Base-by-base conservation (phyloP, 139 green algal genomes). In the Chlorella sp. region DNA sequence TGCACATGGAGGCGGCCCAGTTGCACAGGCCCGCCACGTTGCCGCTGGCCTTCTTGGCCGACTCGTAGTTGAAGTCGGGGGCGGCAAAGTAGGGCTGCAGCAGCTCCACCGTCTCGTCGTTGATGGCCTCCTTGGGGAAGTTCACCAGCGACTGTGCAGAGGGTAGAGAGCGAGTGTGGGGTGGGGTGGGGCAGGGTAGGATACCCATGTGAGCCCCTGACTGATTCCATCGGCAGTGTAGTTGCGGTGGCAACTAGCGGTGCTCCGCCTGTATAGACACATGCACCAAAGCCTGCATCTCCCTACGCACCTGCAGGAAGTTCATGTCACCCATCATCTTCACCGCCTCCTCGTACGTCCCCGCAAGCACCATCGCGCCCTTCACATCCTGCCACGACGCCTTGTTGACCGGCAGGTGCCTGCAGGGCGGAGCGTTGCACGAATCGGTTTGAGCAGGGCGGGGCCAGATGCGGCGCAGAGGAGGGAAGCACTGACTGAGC, bases 101-200 rank as follows among this genome's bases (percentile, higher is more conserved):
- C 75, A 98, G 92, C 90, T 98, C 95, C 38, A 96, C 91, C 1
- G 95, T 98, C 89, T 98, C 95, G 73, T 98, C 96, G 81, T 95
- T 98, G 85, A 98, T 98, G 36, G 82, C 88, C 88, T 98, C 94
- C 93, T 99, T 99, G 74, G 96, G 90, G 86, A 98, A 99, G 86
- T 97, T 97, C 75, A 98, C 90, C 63, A 99, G 91, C 16, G 91
- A 83, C 12, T 83, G 78, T 13, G 26, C 28, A 17, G 21, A 21
- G 39, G 69, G 69, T 18, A 55, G 69, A 20, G 38, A 23, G 21
- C 23, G 36, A 6, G 75, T 12, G 56, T 0, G 17, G 12, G 60
- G 57, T 15, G 63, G 78, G 63, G 63, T 0, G 28, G 28, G n/a
- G n/a, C n/a, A n/a, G n/a, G n/a, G n/a, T n/a, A n/a, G n/a, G n/a